phyloP scores from a whole-genome alignment of 441 rosid genomes.

The Pelargonium fulgidum region DNA sequence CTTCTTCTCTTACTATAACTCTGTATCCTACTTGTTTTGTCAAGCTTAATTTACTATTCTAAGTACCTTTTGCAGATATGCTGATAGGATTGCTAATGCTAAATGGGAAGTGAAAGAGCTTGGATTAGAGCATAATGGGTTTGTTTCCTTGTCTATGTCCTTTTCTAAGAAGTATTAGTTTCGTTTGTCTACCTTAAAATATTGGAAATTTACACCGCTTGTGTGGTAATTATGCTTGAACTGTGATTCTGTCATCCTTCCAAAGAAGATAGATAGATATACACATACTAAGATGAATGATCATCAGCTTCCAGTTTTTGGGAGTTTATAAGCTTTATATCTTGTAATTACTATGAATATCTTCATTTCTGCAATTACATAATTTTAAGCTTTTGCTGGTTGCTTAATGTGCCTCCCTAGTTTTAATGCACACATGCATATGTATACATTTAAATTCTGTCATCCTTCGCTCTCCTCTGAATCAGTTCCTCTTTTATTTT shows the following conservation, averaged over 20 bases:
- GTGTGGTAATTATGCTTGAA: not conserved
- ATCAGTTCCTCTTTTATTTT: not conserved
- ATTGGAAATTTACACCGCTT: constrained; percentile 1
- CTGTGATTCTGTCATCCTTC: not conserved
- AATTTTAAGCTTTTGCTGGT: not conserved
- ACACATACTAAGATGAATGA: constrained; percentile 4
- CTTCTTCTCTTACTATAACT: not conserved
- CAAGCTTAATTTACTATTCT: constrained; percentile 10
- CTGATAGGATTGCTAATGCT: constrained; percentile 81
- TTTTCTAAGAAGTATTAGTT: not conserved
- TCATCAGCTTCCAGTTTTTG: not conserved
- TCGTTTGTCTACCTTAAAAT: not conserved
- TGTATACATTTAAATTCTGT: not conserved
- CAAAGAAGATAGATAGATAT: not conserved
- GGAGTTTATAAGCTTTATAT: not conserved
- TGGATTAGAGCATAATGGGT: constrained; percentile 98
- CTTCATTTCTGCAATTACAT: not conserved
- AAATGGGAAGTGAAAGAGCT: constrained; percentile 98
- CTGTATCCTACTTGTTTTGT: not conserved
- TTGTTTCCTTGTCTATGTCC: constrained; percentile 31
- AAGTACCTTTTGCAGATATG: constrained; percentile 51
- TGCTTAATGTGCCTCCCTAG: not conserved
- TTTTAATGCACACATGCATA: not conserved
- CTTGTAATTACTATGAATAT: not conserved
- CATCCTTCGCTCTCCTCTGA: not conserved